phyloP scores from a whole-genome alignment of 352 stramenopile species.

The Phytopythium aichiense region DNA sequence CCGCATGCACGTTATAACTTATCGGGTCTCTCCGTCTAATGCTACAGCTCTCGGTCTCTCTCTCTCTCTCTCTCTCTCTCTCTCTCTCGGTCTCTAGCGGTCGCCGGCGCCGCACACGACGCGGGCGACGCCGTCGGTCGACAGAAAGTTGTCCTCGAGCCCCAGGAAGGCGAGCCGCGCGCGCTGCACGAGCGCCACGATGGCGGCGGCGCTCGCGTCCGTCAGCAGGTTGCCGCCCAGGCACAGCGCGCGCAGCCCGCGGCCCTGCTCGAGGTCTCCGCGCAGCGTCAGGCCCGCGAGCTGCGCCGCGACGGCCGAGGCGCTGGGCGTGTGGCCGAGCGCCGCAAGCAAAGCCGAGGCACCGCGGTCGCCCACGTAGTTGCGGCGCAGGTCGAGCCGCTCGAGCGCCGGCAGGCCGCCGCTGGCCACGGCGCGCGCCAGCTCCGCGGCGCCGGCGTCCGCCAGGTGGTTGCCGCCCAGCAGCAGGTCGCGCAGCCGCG shows the following conservation, averaged over 20 bases:
- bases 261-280: conserved; percentile 17
- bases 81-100: not conserved
- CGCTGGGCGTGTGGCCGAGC: not conserved
- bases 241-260: conserved; percentile 54
- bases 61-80: not conserved
- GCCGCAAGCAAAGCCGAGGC: not conserved
- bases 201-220: conserved; percentile 58
- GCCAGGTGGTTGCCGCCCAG: conserved; percentile 66
- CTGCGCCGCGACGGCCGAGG: conserved; percentile 22
- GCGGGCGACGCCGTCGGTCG: conserved; percentile 46
- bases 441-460: conserved; percentile 42
- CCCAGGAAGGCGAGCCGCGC: conserved; percentile 63
- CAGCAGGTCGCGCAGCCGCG: conserved; percentile 45
- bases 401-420: conserved; percentile 25
- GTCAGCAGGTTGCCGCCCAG: conserved; percentile 81
- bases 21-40: too few species aligned
- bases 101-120: conserved; percentile 16
- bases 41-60: not conserved
- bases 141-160: conserved; percentile 82
- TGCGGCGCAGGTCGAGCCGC: conserved; percentile 62
- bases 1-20: too few species aligned
- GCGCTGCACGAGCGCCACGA: conserved; percentile 38
- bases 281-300: conserved; percentile 21
- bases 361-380: conserved; percentile 67
- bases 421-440: conserved; percentile 40